Evolutionary conservation across 75 land plant genomes (phyloP), one percentile per base, ranked within the genome.

Genomic region (Larix kaempferi): DNA sequence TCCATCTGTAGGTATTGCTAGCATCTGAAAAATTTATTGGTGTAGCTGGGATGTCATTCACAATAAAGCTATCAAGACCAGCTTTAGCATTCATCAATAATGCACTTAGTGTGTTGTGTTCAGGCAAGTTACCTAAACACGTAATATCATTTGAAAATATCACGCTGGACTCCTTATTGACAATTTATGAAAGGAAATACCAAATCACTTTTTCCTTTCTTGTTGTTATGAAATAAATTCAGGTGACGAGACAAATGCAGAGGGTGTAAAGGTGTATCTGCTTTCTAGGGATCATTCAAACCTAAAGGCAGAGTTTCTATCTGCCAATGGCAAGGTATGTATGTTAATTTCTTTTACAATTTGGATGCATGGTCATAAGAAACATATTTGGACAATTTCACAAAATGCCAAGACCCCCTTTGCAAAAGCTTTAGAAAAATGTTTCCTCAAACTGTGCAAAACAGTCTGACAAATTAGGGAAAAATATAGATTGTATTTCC

Each of bases 31-130:
- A 86, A 15, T 89, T 75, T 57, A 41, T 41, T 72, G 92, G 88
- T 58, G 83, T 97, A 10, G 78, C 88, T 73, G 87, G 86, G 0
- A 49, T 88, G 59, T 78, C 90, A 59, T 98, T 98, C 71, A 59
- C 63, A 14, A 87, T 98, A 49, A 86, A 44, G 15, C 74, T 98
- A 60, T 23, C 93, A 52, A 88, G 89, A 73, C 90, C 92, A 57
- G 69, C 94, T 72, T 57, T 91, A 21, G 77, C 77, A 11, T 90
- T 95, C 62, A 82, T 84, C 55, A 41, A 78, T 5, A 76, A 86
- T 29, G 79, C 84, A 3, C 57, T 98, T 19, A 44, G 73, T 10
- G 74, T 41, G 8, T 54, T 87, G 71, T 98, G 83, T 85, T 81
- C 78, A 80, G 99, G 99, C 26, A 44, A 33, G 56, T 35, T 74